These are phyloP conservation scores for Hanseniaspora pseudoguilliermondii DNA, from an alignment of 805 yeast genomes.

Conservation along the genomic window DNA sequence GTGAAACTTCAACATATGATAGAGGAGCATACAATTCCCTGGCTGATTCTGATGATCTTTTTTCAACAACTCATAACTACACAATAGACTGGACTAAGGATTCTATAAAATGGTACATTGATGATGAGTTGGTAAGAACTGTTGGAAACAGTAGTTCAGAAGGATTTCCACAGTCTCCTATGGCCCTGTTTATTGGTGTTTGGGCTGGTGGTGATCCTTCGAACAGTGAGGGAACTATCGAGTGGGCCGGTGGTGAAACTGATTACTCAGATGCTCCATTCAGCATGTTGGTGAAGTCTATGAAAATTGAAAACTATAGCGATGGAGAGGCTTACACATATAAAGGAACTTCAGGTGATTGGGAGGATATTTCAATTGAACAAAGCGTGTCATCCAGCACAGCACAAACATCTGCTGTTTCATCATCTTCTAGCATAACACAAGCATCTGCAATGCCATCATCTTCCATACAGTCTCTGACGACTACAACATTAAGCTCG, in stretches of 20 bases:
- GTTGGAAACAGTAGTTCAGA: constrained; percentile 39
- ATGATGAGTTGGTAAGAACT: constrained; percentile 57
- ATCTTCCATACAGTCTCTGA: constrained; percentile 13
- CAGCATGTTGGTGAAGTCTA: constrained; percentile 46
- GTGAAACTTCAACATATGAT: constrained; percentile 61
- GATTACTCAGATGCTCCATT: constrained; percentile 58
- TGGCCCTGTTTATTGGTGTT: constrained; percentile 53
- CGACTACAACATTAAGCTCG: constrained; percentile 16
- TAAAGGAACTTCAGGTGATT: constrained; percentile 42
- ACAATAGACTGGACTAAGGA: constrained; percentile 74
- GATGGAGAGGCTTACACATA: constrained; percentile 48
- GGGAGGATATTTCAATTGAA: constrained; percentile 44
- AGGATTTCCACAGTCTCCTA: constrained; percentile 89
- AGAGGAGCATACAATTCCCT: constrained; percentile 56
- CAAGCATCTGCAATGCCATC: constrained; percentile 11
- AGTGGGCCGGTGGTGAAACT: constrained; percentile 72
- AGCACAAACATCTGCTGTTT: not conserved
- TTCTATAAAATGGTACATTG: constrained; percentile 54
- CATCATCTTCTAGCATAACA: constrained; percentile 5
- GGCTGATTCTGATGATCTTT: constrained; percentile 38
- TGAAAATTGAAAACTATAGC: constrained; percentile 59
- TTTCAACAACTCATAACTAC: constrained; percentile 55
- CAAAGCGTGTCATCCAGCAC: too few relatives aligned
- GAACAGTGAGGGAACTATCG: constrained; percentile 55
- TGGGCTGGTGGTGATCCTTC: constrained; percentile 77